Base-by-base conservation (phyloP, 1,284 basidiomycete species). In the Phellinidium pouzarii region DNA sequence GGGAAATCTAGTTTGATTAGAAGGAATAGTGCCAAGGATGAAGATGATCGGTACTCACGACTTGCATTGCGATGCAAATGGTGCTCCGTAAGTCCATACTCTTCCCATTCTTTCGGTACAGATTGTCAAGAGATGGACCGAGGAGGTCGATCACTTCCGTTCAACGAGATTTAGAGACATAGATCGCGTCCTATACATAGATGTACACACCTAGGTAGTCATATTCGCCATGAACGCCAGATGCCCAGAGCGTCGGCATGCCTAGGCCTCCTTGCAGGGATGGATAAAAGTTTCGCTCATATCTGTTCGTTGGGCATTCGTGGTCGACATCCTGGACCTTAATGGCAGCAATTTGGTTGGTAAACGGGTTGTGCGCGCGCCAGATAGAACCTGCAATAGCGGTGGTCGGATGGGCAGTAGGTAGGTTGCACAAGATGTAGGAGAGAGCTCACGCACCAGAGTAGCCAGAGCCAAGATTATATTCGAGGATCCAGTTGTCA, bases 11-110 rank as follows among this genome's bases (percentile, higher is more conserved):
- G 87, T 87, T 85, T 88, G 61, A 20, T n/a, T 3, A 25, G 43
- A 25, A 17, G 27, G 48, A 31, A 40, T 17, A 41, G 11, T 23
- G 22, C 4, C n/a, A 12, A 27, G 19, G 36, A 7, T n/a, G 12
- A 27, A 5, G 36, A 7, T 12, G 17, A 12, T 11, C 19, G 25
- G 26, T 4, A 67, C 77, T 67, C 61, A 88, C 85, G 67, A 86
- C 66, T 74, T 88, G 85, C 62, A 86, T 79, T 4, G 84, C 86
- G 57, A 87, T 79, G 43, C 76, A 77, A 58, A 82, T 85, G 27
- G 84, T 82, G 50, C 78, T 84, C 36, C 84, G 73, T 12, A 88
- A 62, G 66, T 86, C 84, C 74, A 84, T 76, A 4, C 64, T 70
- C 41, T 75, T 76, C 64, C 74, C 79, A 53, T 74, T 77, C 60